Conservation (phyloP, 1,139 yeast species). For the Hemisphaericaspora subhashii region DNA sequence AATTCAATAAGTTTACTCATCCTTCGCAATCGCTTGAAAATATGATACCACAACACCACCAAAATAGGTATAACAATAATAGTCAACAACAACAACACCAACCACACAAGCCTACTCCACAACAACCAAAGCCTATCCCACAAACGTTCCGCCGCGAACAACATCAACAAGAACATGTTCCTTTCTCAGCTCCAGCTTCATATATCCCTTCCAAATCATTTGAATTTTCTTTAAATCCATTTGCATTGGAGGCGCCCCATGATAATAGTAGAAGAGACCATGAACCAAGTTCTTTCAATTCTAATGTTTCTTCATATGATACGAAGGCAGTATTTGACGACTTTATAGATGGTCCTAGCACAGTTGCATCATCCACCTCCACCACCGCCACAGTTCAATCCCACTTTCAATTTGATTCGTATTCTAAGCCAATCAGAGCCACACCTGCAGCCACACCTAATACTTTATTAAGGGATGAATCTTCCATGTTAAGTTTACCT, state of each 20-base stretch:
- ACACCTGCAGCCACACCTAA: constrained; percentile 17
- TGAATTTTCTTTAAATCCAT: constrained; percentile 33
- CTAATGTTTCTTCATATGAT: constrained; percentile 12
- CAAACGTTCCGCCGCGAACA: neutral
- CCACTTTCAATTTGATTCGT: constrained; percentile 1
- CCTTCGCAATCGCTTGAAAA: constrained; percentile 7
- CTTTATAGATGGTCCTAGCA: constrained; percentile 11
- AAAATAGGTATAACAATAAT: constrained; percentile 1
- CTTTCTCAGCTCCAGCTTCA: neutral
- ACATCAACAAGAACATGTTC: too few species aligned
- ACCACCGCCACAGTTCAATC: constrained; percentile 6
- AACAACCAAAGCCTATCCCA: neutral
- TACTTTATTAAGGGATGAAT: constrained; percentile 22
- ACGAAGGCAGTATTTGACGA: constrained; percentile 16
- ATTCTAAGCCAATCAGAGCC: constrained; percentile 2
- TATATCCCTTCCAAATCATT: constrained; percentile 13
- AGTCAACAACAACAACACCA: constrained; percentile 3
- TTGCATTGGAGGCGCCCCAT: constrained; percentile 36
- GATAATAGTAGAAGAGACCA: constrained; percentile 13
- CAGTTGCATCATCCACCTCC: constrained; percentile 10
- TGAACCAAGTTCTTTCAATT: constrained; percentile 7
- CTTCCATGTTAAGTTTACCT: constrained; percentile 26
- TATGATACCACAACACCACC: constrained; percentile 7
- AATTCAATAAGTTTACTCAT: constrained; percentile 10
- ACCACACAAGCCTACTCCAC: neutral